Base-by-base conservation (phyloP, 2,329 filamentous ascomycete species). In the Aspergillus cejpii region DNA sequence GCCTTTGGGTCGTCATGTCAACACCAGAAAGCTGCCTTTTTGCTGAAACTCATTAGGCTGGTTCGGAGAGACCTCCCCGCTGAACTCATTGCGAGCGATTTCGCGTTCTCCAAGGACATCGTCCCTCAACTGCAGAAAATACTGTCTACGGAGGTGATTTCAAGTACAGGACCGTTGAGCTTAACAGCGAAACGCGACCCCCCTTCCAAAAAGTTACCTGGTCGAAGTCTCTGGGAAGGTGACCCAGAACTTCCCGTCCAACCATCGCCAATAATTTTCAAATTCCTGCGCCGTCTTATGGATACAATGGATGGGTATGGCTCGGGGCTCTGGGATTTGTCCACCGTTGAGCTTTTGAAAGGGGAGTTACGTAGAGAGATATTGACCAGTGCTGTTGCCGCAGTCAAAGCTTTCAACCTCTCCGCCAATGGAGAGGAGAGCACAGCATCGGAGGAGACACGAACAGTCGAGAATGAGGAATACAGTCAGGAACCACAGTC, bases 171-270 rank as follows among this genome's bases (percentile, higher is more conserved):
- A 0, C 70, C 79, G 0, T 57, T 85, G 5, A 48, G 56, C 3
- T 48, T 63, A 15, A 68, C 62, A 41, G 48, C 26, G 65, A 76
- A 41, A 60, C 73, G 41, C 72, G 54, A 82, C 41, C 54, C 64
- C 1, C 62, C 77, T 31, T 64, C 70, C 1, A 75, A 69, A 43
- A 68, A 59, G 21, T 74, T 86, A 0, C 74, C 76, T 2, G 81
- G 83, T 5, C 75, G 81, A 41, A 74, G 78, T 0, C 71, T 96
- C 0, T 96, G 90, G 90, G 88, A 94, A 61, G 86, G 86, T 0
- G 73, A 79, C 28, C 85, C 86, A 0, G 73, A 80, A 20, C 63
- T 95, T 33, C 91, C 91, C 0, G 75, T 81, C 5, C 87, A 92
- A 57, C 88, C 88, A 1, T 91, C 87, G 0, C 82, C 87, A 0